Evolutionary conservation across 2,329 filamentous ascomycete species (phyloP).

Genomic region (Xenosphaeropsis pyriputrescens): DNA sequence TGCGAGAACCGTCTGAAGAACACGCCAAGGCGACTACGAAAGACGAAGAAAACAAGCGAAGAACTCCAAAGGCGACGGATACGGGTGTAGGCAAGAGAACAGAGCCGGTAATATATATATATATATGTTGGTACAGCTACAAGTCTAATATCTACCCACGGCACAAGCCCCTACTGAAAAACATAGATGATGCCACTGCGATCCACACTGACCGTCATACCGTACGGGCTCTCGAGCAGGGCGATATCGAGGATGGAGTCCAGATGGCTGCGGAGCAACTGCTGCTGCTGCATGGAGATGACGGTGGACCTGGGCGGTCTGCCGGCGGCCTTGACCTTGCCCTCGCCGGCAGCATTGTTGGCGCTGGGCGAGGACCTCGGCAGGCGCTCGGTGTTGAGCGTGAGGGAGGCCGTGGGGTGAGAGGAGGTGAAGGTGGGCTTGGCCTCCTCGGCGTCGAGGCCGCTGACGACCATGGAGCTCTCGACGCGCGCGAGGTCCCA

Average conservation of each 20-base stretch:
- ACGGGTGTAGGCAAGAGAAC: too few species aligned
- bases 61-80: too few species aligned
- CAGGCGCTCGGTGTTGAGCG: constrained; percentile 45
- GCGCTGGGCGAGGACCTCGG: constrained; percentile 13
- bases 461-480: constrained; percentile 67
- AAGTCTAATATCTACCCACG: too few species aligned
- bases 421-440: constrained; percentile 58
- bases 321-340: constrained; percentile 16
- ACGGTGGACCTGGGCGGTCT: constrained; percentile 62
- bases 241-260: constrained; percentile 80
- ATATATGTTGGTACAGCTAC: too few species aligned
- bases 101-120: too few species aligned
- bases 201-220: constrained; percentile 86
- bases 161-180: constrained; percentile 25
- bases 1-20: too few species aligned
- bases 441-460: constrained; percentile 53
- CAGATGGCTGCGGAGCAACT: constrained; percentile 71
- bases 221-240: constrained; percentile 78
- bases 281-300: constrained; percentile 77
- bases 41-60: too few species aligned
- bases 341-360: constrained; percentile 16
- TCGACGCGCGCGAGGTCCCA: constrained; percentile 80
- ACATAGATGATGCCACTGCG: constrained; percentile 81
- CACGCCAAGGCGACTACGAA: too few species aligned
- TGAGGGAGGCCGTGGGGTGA: constrained; percentile 47